Conservation (phyloP, 805 yeast genomes). For the Starmerella khaoyaiensis region DNA sequence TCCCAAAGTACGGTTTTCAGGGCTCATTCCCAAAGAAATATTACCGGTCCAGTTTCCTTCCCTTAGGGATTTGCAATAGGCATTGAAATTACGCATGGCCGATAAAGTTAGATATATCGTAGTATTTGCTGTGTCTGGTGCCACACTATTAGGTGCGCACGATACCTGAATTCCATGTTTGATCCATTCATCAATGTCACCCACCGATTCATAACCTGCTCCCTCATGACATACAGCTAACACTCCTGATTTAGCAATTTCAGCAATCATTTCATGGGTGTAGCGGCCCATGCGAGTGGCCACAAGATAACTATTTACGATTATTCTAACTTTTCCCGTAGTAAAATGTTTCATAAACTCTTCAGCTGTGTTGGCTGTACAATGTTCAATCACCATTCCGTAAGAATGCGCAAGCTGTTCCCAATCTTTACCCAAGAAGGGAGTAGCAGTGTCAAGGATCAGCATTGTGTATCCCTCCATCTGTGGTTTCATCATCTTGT, state of each 20-base stretch:
- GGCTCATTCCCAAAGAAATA: conserved; percentile 35
- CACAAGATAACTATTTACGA: conserved; percentile 16
- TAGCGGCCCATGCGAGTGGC: conserved; percentile 17
- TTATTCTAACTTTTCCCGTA: conserved; percentile 9
- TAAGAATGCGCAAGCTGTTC: conserved; percentile 9
- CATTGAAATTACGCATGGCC: conserved; percentile 37
- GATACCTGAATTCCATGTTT: conserved; percentile 35
- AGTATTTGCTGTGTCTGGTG: conserved; percentile 45
- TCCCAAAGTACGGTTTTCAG: conserved; percentile 39
- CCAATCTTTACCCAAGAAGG: conserved; percentile 8
- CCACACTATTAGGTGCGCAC: conserved; percentile 40
- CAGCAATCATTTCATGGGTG: conserved; percentile 14
- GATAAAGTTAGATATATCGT: conserved; percentile 37
- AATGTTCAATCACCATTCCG: conserved; percentile 6
- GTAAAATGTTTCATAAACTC: conserved; percentile 13
- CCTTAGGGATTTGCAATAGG: conserved; percentile 32
- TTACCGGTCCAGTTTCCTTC: conserved; percentile 38
- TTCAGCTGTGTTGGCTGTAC: conserved; percentile 7
- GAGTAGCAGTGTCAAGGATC: conserved; percentile 6
- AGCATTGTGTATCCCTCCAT: conserved; percentile 2
- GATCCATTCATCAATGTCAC: conserved; percentile 34
- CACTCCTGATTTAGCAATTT: conserved; percentile 15
- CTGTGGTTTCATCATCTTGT: too few species aligned
- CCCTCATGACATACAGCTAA: conserved; percentile 38
- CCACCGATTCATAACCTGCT: conserved; percentile 45